A percentile compares a stretch with the other conserved stretches of the same genome.
These are phyloP conservation scores for Eucalyptus curtisii DNA, from an alignment of 345 rosid genomes.

Conservation along the genomic window DNA sequence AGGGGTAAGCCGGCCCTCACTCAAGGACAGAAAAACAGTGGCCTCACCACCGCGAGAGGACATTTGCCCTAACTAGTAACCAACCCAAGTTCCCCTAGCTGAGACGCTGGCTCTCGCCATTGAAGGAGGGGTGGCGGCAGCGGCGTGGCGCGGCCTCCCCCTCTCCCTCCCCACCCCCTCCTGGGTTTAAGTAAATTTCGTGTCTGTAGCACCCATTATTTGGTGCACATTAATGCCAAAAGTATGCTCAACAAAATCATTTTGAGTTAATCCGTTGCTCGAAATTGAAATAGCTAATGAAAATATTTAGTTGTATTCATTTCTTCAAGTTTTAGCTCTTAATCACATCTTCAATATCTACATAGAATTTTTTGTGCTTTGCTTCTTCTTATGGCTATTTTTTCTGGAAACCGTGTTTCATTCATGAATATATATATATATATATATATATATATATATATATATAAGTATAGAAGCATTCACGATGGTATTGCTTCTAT, in stretches of 20 bases:
- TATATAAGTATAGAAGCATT: not conserved
- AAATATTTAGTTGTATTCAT: not conserved
- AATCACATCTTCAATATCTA: not conserved
- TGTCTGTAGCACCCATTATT: not conserved
- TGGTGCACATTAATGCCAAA: not conserved
- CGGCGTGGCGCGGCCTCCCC: not conserved
- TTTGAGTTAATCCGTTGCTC: not conserved
- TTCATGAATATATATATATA: not conserved
- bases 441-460: too few species aligned
- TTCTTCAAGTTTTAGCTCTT: not conserved
- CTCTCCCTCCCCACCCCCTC: not conserved
- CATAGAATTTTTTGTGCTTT: not conserved
- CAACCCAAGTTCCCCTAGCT: not conserved
- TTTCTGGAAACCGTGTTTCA: not conserved
- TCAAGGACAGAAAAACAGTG: not conserved
- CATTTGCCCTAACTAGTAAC: not conserved
- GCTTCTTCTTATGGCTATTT: not conserved
- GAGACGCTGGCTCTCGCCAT: not conserved
- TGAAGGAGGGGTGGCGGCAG: not conserved
- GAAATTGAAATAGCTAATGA: not conserved
- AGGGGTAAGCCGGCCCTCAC: not conserved
- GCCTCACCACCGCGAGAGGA: not conserved
- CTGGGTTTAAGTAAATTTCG: not conserved
- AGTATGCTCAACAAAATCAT: not conserved
- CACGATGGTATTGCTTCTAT: fast-evolving